phyloP scores from a whole-genome alignment of 1,139 yeast genomes.

The Scheffersomyces insectosa region DNA sequence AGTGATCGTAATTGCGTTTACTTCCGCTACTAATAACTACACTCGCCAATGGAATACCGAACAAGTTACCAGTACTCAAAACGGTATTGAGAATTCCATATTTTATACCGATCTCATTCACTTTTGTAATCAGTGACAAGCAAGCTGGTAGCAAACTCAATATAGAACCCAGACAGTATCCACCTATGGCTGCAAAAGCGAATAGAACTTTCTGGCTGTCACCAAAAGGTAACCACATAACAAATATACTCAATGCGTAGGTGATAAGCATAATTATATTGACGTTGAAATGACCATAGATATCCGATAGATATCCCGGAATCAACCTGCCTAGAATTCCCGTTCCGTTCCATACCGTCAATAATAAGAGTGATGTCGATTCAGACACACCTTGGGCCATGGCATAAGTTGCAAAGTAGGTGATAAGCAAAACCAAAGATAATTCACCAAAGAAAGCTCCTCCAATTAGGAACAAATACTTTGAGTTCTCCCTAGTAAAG shows the following conservation, averaged over 20 bases:
- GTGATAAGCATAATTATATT: slow-evolving; percentile 43
- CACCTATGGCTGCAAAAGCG: slow-evolving; percentile 51
- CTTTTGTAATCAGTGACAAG: slow-evolving; percentile 49
- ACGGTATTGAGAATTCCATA: slow-evolving; percentile 50
- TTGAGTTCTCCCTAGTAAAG: slow-evolving; percentile 8
- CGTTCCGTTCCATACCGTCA: slow-evolving; percentile 58
- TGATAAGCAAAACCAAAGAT: slow-evolving; percentile 49
- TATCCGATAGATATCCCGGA: slow-evolving; percentile 58
- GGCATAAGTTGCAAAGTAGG: slow-evolving; percentile 59
- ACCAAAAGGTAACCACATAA: slow-evolving; percentile 60
- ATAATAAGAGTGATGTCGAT: slow-evolving; percentile 50
- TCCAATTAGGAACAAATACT: slow-evolving; percentile 19
- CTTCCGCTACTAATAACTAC: slow-evolving; percentile 44
- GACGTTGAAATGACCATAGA: slow-evolving; percentile 58
- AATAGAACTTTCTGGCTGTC: slow-evolving; percentile 37
- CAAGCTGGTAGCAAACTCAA: slow-evolving; percentile 52
- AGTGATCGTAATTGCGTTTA: slow-evolving; percentile 22
- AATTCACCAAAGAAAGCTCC: slow-evolving; percentile 53
- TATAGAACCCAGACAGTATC: slow-evolving; percentile 53
- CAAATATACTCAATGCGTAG: slow-evolving; percentile 40
- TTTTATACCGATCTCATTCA: slow-evolving; percentile 49
- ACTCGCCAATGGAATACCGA: slow-evolving; percentile 54
- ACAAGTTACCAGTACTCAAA: slow-evolving; percentile 43
- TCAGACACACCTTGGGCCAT: slow-evolving; percentile 53
- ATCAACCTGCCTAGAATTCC: slow-evolving; percentile 61